Percentiles rank a stretch among this genome's conserved stretches.
These are phyloP conservation scores for Euphorbia tirucalli DNA, from an alignment of 345 rosid species.

Conservation along the genomic window DNA sequence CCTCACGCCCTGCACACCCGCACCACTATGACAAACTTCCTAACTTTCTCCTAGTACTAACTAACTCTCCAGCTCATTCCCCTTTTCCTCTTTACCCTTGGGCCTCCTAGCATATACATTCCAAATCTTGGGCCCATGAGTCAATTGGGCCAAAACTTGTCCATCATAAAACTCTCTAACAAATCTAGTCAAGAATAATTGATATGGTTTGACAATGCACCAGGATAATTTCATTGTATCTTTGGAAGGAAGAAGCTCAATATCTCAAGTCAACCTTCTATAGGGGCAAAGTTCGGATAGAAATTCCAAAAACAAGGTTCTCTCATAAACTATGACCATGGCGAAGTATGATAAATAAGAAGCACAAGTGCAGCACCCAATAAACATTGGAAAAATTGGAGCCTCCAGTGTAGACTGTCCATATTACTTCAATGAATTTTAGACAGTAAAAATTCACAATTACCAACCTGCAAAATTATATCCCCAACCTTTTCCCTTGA, in stretches of 20 bases:
- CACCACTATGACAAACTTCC: too few species aligned
- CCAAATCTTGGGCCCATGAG: too few species aligned
- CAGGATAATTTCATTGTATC: background rate
- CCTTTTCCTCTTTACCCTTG: too few species aligned
- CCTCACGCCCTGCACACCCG: too few species aligned
- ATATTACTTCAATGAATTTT: background rate
- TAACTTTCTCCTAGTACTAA: background rate
- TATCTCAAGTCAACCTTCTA: background rate
- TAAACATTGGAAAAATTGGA: background rate
- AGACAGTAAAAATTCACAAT: background rate
- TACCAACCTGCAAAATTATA: slow-evolving; percentile 66
- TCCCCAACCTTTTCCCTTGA: slow-evolving; percentile 87
- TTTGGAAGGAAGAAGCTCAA: background rate
- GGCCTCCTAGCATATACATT: too few species aligned
- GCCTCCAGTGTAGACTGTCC: background rate
- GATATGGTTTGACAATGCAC: background rate
- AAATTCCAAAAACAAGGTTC: background rate
- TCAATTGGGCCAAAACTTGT: too few species aligned
- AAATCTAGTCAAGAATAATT: too few species aligned
- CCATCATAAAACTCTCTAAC: too few species aligned
- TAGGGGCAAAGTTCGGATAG: background rate
- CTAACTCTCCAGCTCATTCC: too few species aligned
- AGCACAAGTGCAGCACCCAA: background rate
- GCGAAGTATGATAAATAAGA: background rate
- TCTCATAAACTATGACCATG: background rate